Conservation (phyloP, 2,329 filamentous ascomycete species). For the Drechslera avenae region DNA sequence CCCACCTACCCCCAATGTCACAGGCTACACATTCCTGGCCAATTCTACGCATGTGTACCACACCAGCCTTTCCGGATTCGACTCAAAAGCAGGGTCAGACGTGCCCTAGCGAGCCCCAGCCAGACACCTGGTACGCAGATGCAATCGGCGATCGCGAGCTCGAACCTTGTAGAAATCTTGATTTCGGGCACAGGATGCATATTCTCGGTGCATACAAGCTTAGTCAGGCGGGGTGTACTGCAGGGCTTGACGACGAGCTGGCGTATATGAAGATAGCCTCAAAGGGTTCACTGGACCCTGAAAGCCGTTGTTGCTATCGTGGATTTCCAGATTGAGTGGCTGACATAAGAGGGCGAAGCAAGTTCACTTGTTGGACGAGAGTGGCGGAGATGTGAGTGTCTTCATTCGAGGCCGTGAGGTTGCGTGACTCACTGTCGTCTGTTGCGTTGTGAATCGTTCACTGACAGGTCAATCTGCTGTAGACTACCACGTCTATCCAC, state of each 20-base stretch:
- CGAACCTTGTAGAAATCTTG: slow-evolving; percentile 5
- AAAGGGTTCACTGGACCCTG: background rate
- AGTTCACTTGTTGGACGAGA: background rate
- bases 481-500: too few relatives aligned
- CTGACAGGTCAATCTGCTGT: background rate
- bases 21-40: background rate
- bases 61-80: too few relatives aligned
- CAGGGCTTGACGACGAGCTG: background rate
- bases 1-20: background rate
- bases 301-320: slow-evolving; percentile 4
- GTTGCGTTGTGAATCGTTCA: background rate
- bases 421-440: background rate
- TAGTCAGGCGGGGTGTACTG: slow-evolving; percentile 1
- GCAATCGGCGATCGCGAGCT: slow-evolving; percentile 16
- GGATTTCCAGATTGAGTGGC: slow-evolving; percentile 4
- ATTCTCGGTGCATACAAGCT: slow-evolving; percentile 1
- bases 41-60: too few relatives aligned
- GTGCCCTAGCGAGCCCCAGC: too few relatives aligned
- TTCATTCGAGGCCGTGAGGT: background rate
- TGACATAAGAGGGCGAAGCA: background rate
- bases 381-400: background rate
- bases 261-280: background rate
- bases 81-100: too few relatives aligned
- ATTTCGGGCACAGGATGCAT: background rate
- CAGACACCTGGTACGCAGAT: background rate